phyloP scores from a whole-genome alignment of 257 asterid genomes.

The Solanum peruvianum region DNA sequence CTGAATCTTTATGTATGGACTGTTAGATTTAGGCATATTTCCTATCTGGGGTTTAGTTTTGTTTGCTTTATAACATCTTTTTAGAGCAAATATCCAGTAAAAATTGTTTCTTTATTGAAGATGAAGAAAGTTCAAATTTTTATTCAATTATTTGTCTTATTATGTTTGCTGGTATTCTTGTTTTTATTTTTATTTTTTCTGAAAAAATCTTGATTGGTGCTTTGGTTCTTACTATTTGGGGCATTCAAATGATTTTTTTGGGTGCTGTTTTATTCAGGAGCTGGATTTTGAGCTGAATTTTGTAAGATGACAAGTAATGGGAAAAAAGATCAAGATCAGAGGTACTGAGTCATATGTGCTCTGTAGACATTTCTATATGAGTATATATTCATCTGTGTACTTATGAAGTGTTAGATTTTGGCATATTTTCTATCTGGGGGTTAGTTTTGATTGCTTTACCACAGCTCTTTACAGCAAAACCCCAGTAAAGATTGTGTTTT shows the following conservation, averaged over 20 bases:
- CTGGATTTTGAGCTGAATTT: conserved; percentile 3
- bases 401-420: background rate
- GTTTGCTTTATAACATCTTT: background rate
- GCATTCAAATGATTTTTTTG: background rate
- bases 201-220: background rate
- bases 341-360: conserved; percentile 16
- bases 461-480: background rate
- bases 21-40: background rate
- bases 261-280: background rate
- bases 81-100: background rate
- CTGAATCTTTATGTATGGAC: background rate
- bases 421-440: background rate
- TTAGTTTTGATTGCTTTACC: background rate
- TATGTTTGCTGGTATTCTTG: background rate
- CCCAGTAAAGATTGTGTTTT: background rate
- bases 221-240: background rate
- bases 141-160: background rate
- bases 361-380: background rate
- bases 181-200: background rate
- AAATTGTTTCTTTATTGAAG: background rate
- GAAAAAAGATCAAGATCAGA: conserved; percentile 49
- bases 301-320: conserved; percentile 30
- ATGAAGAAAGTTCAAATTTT: background rate
- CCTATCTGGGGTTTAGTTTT: background rate
- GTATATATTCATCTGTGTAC: background rate